phyloP scores from a whole-genome alignment of 257 asterid species.

The Jacaranda copaia region DNA sequence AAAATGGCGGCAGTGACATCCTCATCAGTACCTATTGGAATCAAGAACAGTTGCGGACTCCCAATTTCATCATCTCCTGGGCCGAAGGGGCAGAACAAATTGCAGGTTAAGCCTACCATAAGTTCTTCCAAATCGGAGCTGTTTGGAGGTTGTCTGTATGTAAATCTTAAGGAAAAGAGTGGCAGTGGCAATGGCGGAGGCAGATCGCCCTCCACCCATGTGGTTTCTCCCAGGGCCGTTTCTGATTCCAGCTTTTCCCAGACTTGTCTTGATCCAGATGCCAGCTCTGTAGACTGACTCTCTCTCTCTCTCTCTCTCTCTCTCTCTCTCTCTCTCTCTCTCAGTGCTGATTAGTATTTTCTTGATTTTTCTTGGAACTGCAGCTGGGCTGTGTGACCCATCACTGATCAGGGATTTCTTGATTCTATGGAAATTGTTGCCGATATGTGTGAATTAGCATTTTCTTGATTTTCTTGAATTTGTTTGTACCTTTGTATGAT shows the following conservation, averaged over 20 bases:
- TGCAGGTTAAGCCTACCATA: slow-evolving; percentile 39
- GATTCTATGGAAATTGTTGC: background rate
- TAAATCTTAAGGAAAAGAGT: slow-evolving; percentile 19
- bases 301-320: background rate
- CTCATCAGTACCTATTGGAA: slow-evolving; percentile 46
- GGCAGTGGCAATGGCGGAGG: background rate
- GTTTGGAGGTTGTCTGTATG: slow-evolving; percentile 43
- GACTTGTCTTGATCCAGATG: slow-evolving; percentile 77
- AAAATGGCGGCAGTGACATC: slow-evolving; percentile 60
- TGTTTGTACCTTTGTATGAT: background rate
- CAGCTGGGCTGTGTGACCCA: background rate
- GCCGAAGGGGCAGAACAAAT: slow-evolving; percentile 17
- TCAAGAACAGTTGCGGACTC: slow-evolving; percentile 37
- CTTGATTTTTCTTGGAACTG: background rate
- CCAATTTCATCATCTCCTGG: slow-evolving; percentile 40
- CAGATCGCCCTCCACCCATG: slow-evolving; percentile 39
- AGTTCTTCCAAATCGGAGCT: slow-evolving; percentile 56
- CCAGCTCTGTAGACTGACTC: slow-evolving; percentile 51
- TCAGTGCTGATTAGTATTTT: background rate
- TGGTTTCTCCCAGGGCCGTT: slow-evolving; percentile 69
- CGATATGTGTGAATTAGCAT: background rate
- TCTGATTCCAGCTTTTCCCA: slow-evolving; percentile 62
- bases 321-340: too few relatives aligned
- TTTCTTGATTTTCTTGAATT: background rate
- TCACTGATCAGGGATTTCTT: background rate